phyloP scores from a whole-genome alignment of 2,329 filamentous ascomycete species.

The Beauveria sp. region DNA sequence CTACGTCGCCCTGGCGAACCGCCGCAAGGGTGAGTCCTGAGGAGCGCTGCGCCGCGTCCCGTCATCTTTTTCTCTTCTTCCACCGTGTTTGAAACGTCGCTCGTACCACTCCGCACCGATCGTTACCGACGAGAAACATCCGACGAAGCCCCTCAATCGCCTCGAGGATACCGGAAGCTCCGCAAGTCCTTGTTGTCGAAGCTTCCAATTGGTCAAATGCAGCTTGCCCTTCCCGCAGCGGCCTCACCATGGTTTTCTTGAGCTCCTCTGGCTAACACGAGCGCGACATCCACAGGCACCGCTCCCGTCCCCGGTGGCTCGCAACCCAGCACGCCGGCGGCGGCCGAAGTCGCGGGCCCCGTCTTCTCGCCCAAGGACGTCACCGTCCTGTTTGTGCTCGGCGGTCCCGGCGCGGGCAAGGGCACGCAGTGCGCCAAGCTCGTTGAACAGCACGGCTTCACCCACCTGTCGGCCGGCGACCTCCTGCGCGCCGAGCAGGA shows the following conservation, averaged over 20 bases:
- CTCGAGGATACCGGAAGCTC: neutral
- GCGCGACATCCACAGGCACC: neutral
- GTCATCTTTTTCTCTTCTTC: neutral
- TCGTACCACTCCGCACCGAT: neutral
- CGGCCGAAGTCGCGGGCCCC: slow-evolving; percentile 40
- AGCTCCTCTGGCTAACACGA: neutral
- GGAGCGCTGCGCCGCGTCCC: neutral
- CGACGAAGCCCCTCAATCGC: neutral
- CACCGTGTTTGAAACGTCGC: neutral
- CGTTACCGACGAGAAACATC: neutral
- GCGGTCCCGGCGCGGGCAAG: slow-evolving; percentile 91
- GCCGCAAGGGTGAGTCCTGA: slow-evolving; percentile 36
- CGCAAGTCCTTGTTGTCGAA: neutral
- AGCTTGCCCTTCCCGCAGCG: neutral
- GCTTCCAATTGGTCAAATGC: neutral
- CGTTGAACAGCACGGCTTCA: slow-evolving; percentile 82
- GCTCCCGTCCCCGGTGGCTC: slow-evolving; percentile 27
- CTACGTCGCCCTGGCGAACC: slow-evolving; percentile 44
- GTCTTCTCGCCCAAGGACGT: slow-evolving; percentile 70
- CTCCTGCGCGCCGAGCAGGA: slow-evolving; percentile 90
- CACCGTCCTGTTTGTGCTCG: slow-evolving; percentile 94
- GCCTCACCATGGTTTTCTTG: neutral
- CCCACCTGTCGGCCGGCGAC: slow-evolving; percentile 88
- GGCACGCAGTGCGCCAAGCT: slow-evolving; percentile 91
- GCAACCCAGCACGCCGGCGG: slow-evolving; percentile 28